Evolutionary conservation across 345 rosid genomes (phyloP), one percentile per base, ranked within the genome.

Genomic region (Anacardium occidentale): DNA sequence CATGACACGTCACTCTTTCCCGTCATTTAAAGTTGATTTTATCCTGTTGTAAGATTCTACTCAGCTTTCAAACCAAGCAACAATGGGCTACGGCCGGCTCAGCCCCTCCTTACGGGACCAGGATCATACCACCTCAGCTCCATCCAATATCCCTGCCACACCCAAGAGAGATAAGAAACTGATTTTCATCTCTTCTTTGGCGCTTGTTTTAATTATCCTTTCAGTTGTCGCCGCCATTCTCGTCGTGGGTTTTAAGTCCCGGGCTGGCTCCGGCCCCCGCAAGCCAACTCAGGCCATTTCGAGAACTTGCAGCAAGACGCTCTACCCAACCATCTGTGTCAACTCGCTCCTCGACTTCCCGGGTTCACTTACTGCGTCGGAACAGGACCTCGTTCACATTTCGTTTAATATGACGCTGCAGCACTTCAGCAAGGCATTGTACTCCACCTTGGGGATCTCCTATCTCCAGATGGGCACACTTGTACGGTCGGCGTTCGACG

Each of bases 341-440:
- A 81, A 84, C 78, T 86, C 97, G 10, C 85, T 95, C 0, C 76
- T 86, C n/a, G 78, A 81, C 12, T 87, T 90, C 66, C 97, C 98
- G 0, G 99, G 91, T 50, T 76, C 92, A 5, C 17, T 65, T 62
- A 69, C 78, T 15, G 98, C 98, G 3, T 73, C 60, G 65, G 82
- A 91, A 68, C 76, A 78, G 63, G 96, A 93, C 77, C 84, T 95
- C 47, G 85, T 95, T 70, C 98, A 95, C 93, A 87, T 95, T 79
- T 88, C 99, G 44, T 85, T 95, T 76, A 95, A 95, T 75, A 86
- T 91, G 90, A 92, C 99, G 55, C 88, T 92, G 12, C 96, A 90
- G 76, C 97, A 89, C 77, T 85, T 95, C 76, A 83, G 63, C 75
- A 85, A 77, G 66, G 99, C 99, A 0, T 90, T 95, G 62, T 93